Evolutionary conservation across 805 yeast genomes (phyloP), one percentile per base, ranked within the genome.

Genomic region (Teunomyces atbi): DNA sequence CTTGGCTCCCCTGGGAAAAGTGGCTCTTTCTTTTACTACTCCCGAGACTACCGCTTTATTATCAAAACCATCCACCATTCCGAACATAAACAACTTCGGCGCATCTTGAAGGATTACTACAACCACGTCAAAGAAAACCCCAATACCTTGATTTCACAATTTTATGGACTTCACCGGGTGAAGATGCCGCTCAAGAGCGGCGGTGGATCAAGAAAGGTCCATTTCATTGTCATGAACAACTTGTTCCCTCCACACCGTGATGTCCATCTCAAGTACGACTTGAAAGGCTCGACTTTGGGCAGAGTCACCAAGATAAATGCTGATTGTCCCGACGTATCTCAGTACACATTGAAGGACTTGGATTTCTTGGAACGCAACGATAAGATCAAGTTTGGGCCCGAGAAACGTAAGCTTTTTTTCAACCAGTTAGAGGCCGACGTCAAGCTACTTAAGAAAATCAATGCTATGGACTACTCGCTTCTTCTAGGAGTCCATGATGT

Each of bases 1-100:
- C 72, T 90, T 53, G 96, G 92, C 16, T 90, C 97, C 1, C 97
- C 98, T 0, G 99, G 99, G 3, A 94, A 94, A 64, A 86, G 96
- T 59, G 99, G 99, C 0, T 89, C 97, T 0, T 92, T 92, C 60
- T 94, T 94, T 62, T 94, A 94, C 70, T 95, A 87, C 65, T 89
- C 97, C 5, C 74, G 96, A 50, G 99, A 95, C 68, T 91, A 84
- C 69, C 78, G 92, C 52, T 94, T 88, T 68, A 94, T 94, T 61
- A 95, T 94, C 66, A 94, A 94, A 64, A 94, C 99, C 0, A 90
- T 94, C 45, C 97, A 89, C 62, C 96, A 88, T 58, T 69, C 94
- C 1, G 99, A 94, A 60, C 98, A 94, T 69, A 81, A 82, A 50
- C 94, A 89, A 62, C 69, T 94, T 49, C 74, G 96, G 55, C 76